These are phyloP conservation scores for Fennellomyces sp. DNA, from an alignment of 371 early-diverging fungal genomes.

Conservation along the genomic window DNA sequence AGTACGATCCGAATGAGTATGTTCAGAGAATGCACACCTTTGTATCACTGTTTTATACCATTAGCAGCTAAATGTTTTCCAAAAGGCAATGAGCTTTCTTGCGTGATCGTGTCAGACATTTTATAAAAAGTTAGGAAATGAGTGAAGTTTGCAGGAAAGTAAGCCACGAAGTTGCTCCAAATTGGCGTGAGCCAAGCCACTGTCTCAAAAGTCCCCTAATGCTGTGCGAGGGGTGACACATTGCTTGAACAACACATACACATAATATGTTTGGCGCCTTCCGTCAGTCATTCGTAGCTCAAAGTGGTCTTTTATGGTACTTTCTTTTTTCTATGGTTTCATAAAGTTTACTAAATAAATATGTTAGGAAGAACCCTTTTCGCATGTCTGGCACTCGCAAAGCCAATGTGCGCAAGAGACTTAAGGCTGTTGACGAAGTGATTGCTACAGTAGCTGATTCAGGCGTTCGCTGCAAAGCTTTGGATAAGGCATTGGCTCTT, in stretches of 20 bases:
- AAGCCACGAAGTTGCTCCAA: too few relatives aligned
- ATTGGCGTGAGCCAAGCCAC: not conserved
- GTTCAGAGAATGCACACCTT: not conserved
- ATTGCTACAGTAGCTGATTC: conserved; percentile 82
- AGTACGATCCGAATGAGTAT: not conserved
- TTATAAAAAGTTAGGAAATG: not conserved
- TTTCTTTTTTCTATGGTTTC: not conserved
- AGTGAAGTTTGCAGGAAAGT: conserved; percentile 7
- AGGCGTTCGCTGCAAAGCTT: conserved; percentile 87
- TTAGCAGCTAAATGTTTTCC: conserved; percentile 30
- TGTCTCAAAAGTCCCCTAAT: not conserved
- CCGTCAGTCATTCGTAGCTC: conserved; percentile 65
- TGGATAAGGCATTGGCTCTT: conserved; percentile 74
- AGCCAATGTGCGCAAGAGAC: conserved; percentile 91
- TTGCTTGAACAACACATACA: not conserved
- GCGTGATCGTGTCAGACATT: conserved; percentile 6
- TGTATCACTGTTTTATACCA: conserved; percentile 9
- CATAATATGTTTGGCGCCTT: conserved; percentile 79
- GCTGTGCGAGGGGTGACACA: not conserved
- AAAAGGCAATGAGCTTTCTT: conserved; percentile 16
- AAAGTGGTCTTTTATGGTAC: conserved; percentile 76
- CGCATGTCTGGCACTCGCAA: conserved; percentile 92
- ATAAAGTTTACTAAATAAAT: not conserved
- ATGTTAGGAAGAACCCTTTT: conserved; percentile 72
- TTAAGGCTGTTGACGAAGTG: conserved; percentile 90